Base-by-base conservation (phyloP, 2,329 filamentous ascomycete species). In the Aspergillus brasiliensis region DNA sequence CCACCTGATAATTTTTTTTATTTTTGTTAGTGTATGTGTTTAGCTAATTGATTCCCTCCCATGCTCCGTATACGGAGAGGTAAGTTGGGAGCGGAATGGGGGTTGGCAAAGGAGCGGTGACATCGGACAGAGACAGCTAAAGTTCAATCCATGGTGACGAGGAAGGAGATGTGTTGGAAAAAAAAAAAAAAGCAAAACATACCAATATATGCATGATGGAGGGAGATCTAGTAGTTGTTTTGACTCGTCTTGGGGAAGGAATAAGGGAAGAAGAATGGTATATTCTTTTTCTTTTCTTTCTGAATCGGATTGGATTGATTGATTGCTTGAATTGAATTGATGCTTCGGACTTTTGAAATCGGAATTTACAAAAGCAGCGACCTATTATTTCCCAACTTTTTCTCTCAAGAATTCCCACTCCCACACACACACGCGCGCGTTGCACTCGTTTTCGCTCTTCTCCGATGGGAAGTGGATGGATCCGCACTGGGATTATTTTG, bases 131-230 rank as follows among this genome's bases (percentile, higher is more conserved):
- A n/a, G 25, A 6, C 31, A 34, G 31, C 31, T 34, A 13, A 34
- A 34, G 31, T 34, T 34, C 31, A 34, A 34, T 34, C 13, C 10
- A 54, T 49, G 11, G 31, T 27, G 38, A 15, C n/a, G 3, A 42
- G 40, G 40, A 21, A 1, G 40, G 25, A 28, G 15, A 15, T 48
- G 44, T 11, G 44, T 11, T 17, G 7, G 10, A 11, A 27, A 58
- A 52, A 54, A 61, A 57, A 55, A 53, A 27, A 59, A 57, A 46
- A 62, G 62, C 57, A 46, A 60, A 60, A 63, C 77, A 69, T 78
- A 81, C 79, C 65, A 81, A 73, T 63, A 81, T 80, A 73, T 81
- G 79, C 79, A 81, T 81, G 60, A 38, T 64, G 53, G n/a, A 27
- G 47, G 49, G 21, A 51, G 31, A 21, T 51, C 23, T 55, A 61